Evolutionary conservation across 75 land plant genomes (phyloP), one percentile per base, ranked within the genome.

Genomic region (Cunninghamia lanceolata): DNA sequence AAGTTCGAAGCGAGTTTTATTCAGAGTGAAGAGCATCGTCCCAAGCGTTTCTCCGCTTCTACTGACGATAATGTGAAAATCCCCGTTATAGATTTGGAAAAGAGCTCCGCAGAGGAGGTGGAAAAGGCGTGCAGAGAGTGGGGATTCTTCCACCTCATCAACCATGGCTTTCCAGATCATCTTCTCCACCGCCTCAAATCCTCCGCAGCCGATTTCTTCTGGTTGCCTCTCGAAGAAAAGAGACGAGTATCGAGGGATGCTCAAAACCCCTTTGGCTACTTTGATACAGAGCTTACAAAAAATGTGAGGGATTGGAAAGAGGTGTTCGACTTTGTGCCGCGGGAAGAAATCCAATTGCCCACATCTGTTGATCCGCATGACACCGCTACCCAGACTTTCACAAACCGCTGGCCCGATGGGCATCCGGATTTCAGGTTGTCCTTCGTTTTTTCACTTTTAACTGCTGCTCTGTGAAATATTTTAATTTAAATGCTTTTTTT

Each of bases 251-350:
- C 14, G 14, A 71, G 74, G 34, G 74, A 71, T 13, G 10, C 34
- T 34, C 34, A 32, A 9, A 71, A 71, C 54, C 88, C 94, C 17
- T 16, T 91, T 54, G 99, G 99, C 5, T 97, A 92, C 87, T 92
- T 88, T 59, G 96, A 97, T 34, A 82, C 85, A 1, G 99, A 97
- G 89, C 93, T 92, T 52, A 97, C 99, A 35, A 97, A 97, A 91
- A 94, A 95, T 84, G 92, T 92, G 15, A 83, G 99, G 83, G 99
- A 97, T 78, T 97, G 97, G 99, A 97, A 97, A 79, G 97, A 95
- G 86, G 95, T 94, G 45, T 94, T 93, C 52, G 99, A 97, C 86
- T 91, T 93, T 74, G 50, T 68, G 4, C 47, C 83, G 16, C 11
- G 82, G 1, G 7, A 43, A 8, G 46, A 43, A 6, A 7, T 43